A percentile compares a stretch with the other conserved stretches of the same genome.
phyloP scores from a whole-genome alignment of 1,284 basidiomycete genomes.

The Fistulina hepatica region DNA sequence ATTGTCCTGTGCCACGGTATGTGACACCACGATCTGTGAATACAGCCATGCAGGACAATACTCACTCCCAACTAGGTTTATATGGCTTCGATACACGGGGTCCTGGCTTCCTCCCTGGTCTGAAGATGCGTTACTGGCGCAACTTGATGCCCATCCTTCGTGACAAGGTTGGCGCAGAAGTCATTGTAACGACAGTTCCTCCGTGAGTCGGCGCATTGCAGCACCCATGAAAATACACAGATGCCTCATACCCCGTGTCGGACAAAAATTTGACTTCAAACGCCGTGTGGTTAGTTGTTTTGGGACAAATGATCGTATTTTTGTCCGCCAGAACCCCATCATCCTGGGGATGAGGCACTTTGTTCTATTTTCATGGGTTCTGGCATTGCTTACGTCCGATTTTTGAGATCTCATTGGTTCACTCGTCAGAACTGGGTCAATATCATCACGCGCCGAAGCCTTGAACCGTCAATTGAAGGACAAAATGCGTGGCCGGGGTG shows the following conservation, averaged over 20 bases:
- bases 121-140: conserved; percentile 94
- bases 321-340: too few relatives aligned
- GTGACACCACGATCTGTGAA: conserved; percentile 18
- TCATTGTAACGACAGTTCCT: conserved; percentile 93
- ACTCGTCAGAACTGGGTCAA: conserved; percentile 73
- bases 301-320: too few relatives aligned
- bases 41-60: conserved; percentile 8
- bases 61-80: too few relatives aligned
- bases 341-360: too few relatives aligned
- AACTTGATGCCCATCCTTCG: conserved; percentile 78
- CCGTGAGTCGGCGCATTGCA: too few relatives aligned
- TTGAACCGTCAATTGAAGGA: conserved; percentile 68
- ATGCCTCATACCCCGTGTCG: too few relatives aligned
- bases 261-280: too few relatives aligned
- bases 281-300: too few relatives aligned
- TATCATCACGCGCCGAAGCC: conserved; percentile 71
- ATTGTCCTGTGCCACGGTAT: conserved; percentile 93
- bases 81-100: conserved; percentile 92
- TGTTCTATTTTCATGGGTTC: too few relatives aligned
- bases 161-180: conserved; percentile 80
- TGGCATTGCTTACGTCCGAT: background rate
- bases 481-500: conserved; percentile 56
- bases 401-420: conserved; percentile 3
- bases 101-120: conserved; percentile 61
- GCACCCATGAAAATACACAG: too few relatives aligned